phyloP scores from a whole-genome alignment of 306 rosid species.

The Sophora flavescens region DNA sequence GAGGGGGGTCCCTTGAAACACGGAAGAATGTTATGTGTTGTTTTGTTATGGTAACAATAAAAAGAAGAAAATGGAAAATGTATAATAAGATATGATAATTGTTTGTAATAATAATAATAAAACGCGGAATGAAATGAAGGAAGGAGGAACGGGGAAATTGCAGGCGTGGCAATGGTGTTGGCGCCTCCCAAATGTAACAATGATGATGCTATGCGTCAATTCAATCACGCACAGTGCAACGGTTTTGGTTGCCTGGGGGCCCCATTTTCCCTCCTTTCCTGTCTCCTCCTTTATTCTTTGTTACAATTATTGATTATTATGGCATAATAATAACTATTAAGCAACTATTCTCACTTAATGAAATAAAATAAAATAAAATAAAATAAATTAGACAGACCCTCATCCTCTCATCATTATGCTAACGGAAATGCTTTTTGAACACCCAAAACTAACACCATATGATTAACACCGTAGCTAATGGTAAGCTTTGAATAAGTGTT shows the following conservation, averaged over 20 bases:
- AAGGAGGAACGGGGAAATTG: slow-evolving; percentile 37
- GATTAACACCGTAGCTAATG: too few relatives aligned
- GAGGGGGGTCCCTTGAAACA: slow-evolving; percentile 38
- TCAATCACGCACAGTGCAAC: slow-evolving; percentile 22
- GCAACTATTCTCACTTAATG: too few relatives aligned
- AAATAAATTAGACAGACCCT: too few relatives aligned
- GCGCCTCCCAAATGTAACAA: slow-evolving; percentile 41
- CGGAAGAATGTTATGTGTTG: slow-evolving; percentile 29
- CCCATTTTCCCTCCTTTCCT: not conserved
- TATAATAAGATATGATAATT: slow-evolving; percentile 11
- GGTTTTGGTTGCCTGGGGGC: slow-evolving; percentile 1
- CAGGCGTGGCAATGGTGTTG: slow-evolving; percentile 26
- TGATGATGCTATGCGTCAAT: slow-evolving; percentile 42
- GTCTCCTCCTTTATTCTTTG: not conserved
- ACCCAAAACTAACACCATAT: too few relatives aligned
- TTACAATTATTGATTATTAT: not conserved
- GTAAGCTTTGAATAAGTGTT: too few relatives aligned
- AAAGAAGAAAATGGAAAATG: not conserved
- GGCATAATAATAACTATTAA: too few relatives aligned
- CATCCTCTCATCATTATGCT: too few relatives aligned
- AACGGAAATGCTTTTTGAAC: too few relatives aligned
- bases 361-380: too few relatives aligned
- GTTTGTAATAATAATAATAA: slow-evolving; percentile 11
- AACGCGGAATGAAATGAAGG: slow-evolving; percentile 5
- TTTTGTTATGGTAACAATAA: not conserved